These are phyloP conservation scores for Biscogniauxia mediterranea DNA, from an alignment of 2,329 filamentous ascomycete species.

Conservation along the genomic window DNA sequence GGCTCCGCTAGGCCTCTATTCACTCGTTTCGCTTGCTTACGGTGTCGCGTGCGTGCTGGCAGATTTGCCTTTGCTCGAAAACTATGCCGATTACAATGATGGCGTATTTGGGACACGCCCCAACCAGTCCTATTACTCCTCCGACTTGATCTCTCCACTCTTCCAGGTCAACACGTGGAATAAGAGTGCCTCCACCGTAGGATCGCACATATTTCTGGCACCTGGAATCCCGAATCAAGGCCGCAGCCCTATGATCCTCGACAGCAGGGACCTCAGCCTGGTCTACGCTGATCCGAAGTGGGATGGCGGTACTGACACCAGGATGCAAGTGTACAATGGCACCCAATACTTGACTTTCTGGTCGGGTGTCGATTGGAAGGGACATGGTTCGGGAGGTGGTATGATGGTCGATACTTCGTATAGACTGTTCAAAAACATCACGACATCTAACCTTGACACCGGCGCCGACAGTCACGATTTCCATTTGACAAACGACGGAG, in stretches of 20 bases:
- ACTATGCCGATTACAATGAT: slow-evolving; percentile 17
- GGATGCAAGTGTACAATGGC: slow-evolving; percentile 33
- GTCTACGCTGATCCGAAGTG: slow-evolving; percentile 25
- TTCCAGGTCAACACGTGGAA: slow-evolving; percentile 23
- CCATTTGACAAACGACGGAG: slow-evolving; percentile 39
- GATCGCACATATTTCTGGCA: slow-evolving; percentile 22
- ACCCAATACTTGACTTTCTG: slow-evolving; percentile 37
- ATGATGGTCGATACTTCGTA: slow-evolving; percentile 36
- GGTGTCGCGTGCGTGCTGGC: slow-evolving; percentile 10
- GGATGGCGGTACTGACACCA: slow-evolving; percentile 17
- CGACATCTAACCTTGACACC: slow-evolving; percentile 34
- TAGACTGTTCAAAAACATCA: slow-evolving; percentile 38
- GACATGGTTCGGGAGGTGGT: slow-evolving; percentile 24
- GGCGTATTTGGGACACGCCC: slow-evolving; percentile 21
- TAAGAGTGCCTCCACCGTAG: slow-evolving; percentile 13
- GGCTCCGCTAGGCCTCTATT: slow-evolving; percentile 6
- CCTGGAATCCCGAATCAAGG: slow-evolving; percentile 10
- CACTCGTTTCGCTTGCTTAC: slow-evolving; percentile 7
- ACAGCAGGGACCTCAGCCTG: slow-evolving; percentile 23
- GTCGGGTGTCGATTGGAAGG: slow-evolving; percentile 31
- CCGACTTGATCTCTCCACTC: slow-evolving; percentile 15
- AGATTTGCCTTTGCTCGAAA: slow-evolving; percentile 16
- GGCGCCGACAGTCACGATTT: slow-evolving; percentile 44
- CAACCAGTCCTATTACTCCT: slow-evolving; percentile 24
- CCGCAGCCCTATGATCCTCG: slow-evolving; percentile 24